phyloP scores from a whole-genome alignment of 2,329 filamentous ascomycete genomes.

The Pyrenophora tritici-repentis region DNA sequence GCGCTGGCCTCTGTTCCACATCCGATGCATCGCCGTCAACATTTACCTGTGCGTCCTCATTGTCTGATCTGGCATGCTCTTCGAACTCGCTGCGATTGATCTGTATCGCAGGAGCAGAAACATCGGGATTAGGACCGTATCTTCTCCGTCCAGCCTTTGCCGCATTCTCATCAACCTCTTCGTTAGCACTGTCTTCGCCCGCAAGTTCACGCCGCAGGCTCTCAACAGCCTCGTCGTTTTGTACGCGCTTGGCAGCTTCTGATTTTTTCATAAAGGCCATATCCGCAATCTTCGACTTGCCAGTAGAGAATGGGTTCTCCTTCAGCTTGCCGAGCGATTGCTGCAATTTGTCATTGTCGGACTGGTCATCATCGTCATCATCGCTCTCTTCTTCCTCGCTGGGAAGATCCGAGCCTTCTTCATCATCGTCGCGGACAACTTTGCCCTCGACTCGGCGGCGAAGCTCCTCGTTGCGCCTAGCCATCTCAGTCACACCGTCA shows the following conservation, averaged over 20 bases:
- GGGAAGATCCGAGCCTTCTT: slow-evolving; percentile 51
- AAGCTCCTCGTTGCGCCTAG: slow-evolving; percentile 79
- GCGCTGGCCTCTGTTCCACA: slow-evolving; percentile 2
- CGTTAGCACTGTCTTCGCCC: slow-evolving; percentile 61
- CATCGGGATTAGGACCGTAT: slow-evolving; percentile 62
- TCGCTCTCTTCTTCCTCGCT: slow-evolving; percentile 60
- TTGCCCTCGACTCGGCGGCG: slow-evolving; percentile 79
- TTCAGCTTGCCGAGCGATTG: slow-evolving; percentile 46
- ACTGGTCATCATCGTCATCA: slow-evolving; percentile 67
- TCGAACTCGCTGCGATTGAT: slow-evolving; percentile 62
- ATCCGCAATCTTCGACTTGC: slow-evolving; percentile 69
- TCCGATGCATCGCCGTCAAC: slow-evolving; percentile 31
- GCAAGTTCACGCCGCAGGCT: slow-evolving; percentile 69
- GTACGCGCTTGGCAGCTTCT: slow-evolving; percentile 75
- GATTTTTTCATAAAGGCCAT: slow-evolving; percentile 97
- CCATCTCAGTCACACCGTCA: slow-evolving; percentile 77
- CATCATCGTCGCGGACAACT: slow-evolving; percentile 55
- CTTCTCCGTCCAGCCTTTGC: slow-evolving; percentile 70
- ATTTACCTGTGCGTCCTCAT: slow-evolving; percentile 36
- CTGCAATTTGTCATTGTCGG: slow-evolving; percentile 49
- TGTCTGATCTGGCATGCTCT: slow-evolving; percentile 59
- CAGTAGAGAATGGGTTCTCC: slow-evolving; percentile 60
- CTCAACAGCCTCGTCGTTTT: slow-evolving; percentile 73
- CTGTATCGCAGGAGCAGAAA: slow-evolving; percentile 37
- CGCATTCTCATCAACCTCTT: slow-evolving; percentile 58